Evolutionary conservation across 2,329 filamentous ascomycete genomes (phyloP).

Genomic region (Neofusicoccum kwambonambiense): DNA sequence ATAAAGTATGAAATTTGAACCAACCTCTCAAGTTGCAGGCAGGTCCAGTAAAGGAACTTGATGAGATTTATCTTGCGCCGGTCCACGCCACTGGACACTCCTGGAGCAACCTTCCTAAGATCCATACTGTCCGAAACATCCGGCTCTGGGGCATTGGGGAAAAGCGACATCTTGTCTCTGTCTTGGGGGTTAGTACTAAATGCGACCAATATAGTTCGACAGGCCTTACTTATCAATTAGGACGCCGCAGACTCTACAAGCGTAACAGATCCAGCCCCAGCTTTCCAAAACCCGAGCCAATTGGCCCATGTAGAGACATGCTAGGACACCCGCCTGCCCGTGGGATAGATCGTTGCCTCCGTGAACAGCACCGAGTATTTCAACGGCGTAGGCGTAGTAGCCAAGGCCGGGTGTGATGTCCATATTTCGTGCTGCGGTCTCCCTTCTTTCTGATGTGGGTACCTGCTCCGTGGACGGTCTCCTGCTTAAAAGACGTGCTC

Average conservation of each 20-base stretch:
- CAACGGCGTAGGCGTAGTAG: slow-evolving; percentile 82
- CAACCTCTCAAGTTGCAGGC: slow-evolving; percentile 85
- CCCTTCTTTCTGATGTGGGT: background rate
- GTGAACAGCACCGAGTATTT: slow-evolving; percentile 79
- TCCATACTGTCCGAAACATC: slow-evolving; percentile 11
- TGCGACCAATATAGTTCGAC: background rate
- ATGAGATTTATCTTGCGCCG: slow-evolving; percentile 37
- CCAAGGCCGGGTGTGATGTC: slow-evolving; percentile 86
- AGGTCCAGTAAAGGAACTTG: slow-evolving; percentile 83
- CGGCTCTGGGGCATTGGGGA: background rate
- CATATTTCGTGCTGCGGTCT: slow-evolving; percentile 57
- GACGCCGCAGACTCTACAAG: slow-evolving; percentile 62
- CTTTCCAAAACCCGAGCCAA: slow-evolving; percentile 84
- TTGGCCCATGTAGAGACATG: slow-evolving; percentile 86
- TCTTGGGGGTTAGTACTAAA: background rate
- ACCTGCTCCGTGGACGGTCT: slow-evolving; percentile 39
- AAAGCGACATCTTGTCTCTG: slow-evolving; percentile 15
- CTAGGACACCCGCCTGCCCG: slow-evolving; percentile 80
- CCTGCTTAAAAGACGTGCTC: slow-evolving; percentile 17
- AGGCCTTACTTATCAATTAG: slow-evolving; percentile 67
- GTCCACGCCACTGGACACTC: slow-evolving; percentile 7
- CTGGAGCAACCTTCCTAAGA: slow-evolving; percentile 9
- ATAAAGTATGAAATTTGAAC: slow-evolving; percentile 19
- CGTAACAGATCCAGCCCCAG: slow-evolving; percentile 66
- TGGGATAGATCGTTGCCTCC: slow-evolving; percentile 79